A percentile compares a stretch with the other conserved stretches of the same genome.
phyloP scores from a whole-genome alignment of 352 stramenopile species.

The Globisporangium paroecandrum region DNA sequence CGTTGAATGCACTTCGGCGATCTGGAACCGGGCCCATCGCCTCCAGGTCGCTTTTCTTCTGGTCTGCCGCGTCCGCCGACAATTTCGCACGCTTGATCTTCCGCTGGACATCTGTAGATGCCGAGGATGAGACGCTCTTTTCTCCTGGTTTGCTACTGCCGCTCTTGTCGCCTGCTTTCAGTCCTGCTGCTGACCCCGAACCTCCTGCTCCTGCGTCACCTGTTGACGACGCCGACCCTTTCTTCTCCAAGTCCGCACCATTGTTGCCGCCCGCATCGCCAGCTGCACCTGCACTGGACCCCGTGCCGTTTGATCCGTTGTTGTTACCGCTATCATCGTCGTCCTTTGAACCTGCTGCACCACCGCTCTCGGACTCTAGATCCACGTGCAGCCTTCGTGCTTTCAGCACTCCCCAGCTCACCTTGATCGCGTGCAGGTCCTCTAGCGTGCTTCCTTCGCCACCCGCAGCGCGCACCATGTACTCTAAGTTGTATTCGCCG shows the following conservation, averaged over 20 bases:
- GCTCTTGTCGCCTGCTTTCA: constrained; percentile 41
- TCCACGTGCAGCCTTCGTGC: constrained; percentile 46
- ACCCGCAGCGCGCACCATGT: constrained; percentile 56
- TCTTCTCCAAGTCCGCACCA: constrained; percentile 44
- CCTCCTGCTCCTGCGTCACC: constrained; percentile 23
- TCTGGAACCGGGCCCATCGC: constrained; percentile 62
- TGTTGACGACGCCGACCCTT: constrained; percentile 20
- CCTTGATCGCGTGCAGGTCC: constrained; percentile 59
- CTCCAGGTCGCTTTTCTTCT: constrained; percentile 57
- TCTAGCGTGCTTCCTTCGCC: constrained; percentile 46
- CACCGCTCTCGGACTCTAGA: constrained; percentile 20
- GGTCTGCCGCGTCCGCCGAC: constrained; percentile 27
- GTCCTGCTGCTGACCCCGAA: constrained; percentile 1
- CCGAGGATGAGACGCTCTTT: constrained; percentile 2
- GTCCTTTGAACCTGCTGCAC: constrained; percentile 18
- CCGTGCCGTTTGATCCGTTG: constrained; percentile 11
- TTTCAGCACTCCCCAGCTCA: constrained; percentile 72
- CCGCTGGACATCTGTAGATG: constrained; percentile 34
- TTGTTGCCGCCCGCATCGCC: constrained; percentile 9
- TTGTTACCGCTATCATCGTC: constrained; percentile 21
- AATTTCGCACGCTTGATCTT: constrained; percentile 62
- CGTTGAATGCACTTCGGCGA: constrained; percentile 63
- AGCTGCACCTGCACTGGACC: constrained; percentile 14
- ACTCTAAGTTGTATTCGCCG: constrained; percentile 67
- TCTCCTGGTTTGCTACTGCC: constrained; percentile 19